These are phyloP conservation scores for Hymenoscyphus fructigenus DNA, from an alignment of 2,329 filamentous ascomycete species.

Conservation along the genomic window DNA sequence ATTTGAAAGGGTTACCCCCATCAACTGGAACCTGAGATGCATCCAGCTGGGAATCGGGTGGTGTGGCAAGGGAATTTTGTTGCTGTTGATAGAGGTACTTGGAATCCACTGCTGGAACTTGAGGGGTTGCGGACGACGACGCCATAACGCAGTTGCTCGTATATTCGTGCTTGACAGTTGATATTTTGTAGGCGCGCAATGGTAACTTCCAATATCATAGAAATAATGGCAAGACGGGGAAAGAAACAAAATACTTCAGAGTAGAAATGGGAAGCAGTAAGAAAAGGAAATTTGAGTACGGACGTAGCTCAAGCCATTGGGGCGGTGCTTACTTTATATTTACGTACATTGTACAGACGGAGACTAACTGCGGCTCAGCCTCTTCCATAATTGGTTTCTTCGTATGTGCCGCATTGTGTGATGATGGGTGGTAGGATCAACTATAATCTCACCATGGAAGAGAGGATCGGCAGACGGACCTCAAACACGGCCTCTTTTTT, in stretches of 20 bases:
- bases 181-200: not conserved
- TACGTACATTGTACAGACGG: not conserved
- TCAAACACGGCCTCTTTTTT: no score
- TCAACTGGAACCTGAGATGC: constrained; percentile 4
- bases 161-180: not conserved
- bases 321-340: not conserved
- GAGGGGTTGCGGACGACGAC: not conserved
- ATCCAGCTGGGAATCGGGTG: not conserved
- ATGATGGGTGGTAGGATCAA: not conserved
- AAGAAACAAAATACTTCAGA: not conserved
- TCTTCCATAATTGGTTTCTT: constrained; percentile 2
- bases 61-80: not conserved
- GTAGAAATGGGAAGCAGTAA: not conserved
- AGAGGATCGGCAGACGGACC: no score
- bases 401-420: not conserved
- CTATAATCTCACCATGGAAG: no score
- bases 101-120: not conserved
- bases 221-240: not conserved
- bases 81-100: not conserved
- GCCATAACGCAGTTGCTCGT: not conserved
- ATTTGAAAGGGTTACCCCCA: not conserved
- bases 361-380: not conserved
- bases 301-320: not conserved
- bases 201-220: not conserved
- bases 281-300: not conserved